Evolutionary conservation across 805 yeast genomes (phyloP).

Genomic region (Phaffomyces opuntiae): DNA sequence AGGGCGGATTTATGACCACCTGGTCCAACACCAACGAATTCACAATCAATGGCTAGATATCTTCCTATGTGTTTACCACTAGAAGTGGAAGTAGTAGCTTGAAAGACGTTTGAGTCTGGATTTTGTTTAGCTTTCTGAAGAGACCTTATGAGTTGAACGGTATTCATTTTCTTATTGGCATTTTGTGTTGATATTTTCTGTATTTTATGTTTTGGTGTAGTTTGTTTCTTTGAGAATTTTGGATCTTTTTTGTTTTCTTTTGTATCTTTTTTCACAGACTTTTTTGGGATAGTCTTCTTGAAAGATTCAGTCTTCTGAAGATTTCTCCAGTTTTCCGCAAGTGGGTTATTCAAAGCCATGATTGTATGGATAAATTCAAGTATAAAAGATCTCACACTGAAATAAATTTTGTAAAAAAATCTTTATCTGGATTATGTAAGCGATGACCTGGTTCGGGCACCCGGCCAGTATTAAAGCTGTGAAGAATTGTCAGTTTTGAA

Average conservation of each 20-base stretch:
- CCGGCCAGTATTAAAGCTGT: background rate
- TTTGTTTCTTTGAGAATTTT: background rate
- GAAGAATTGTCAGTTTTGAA: too few relatives aligned
- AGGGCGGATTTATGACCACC: constrained; percentile 64
- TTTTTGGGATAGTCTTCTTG: too few relatives aligned
- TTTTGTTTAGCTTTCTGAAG: constrained; percentile 11
- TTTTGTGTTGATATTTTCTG: background rate
- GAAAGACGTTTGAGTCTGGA: constrained; percentile 17
- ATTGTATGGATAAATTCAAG: background rate
- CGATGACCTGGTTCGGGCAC: background rate
- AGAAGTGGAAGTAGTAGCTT: constrained; percentile 13
- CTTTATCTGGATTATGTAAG: background rate
- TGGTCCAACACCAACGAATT: constrained; percentile 85
- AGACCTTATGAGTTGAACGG: constrained; percentile 5
- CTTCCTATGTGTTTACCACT: constrained; percentile 49
- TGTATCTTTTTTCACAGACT: too few relatives aligned
- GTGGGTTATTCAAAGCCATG: constrained; percentile 2
- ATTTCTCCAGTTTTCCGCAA: too few relatives aligned
- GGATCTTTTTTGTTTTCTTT: too few relatives aligned
- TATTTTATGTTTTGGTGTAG: background rate
- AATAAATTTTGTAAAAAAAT: background rate
- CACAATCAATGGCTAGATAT: constrained; percentile 84
- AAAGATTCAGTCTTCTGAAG: too few relatives aligned
- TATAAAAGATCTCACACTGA: background rate
- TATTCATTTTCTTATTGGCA: constrained; percentile 1